Evolutionary conservation across 768 basidiomycete genomes (phyloP).

Genomic region (Sporobolomyces phaffii): DNA sequence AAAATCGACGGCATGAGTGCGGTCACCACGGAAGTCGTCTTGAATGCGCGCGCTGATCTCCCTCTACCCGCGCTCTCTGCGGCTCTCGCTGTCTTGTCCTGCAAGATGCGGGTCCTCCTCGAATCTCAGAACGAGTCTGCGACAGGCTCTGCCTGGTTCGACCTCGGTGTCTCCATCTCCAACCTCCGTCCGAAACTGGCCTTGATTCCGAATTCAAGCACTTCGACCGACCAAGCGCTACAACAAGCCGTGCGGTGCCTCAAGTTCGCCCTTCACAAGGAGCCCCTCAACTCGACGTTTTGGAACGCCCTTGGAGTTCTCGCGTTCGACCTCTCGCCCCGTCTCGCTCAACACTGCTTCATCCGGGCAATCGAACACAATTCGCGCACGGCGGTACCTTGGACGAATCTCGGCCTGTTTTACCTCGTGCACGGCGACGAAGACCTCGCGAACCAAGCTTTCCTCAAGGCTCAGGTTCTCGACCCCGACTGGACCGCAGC

Average conservation of each 20-base stretch:
- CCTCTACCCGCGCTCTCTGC: constrained; percentile 7
- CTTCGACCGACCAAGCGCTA: constrained; percentile 46
- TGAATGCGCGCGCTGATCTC: neutral
- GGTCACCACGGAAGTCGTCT: constrained; percentile 16
- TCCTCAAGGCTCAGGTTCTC: constrained; percentile 78
- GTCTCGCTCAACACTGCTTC: constrained; percentile 82
- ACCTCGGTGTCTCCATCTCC: constrained; percentile 63
- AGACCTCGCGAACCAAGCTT: constrained; percentile 76
- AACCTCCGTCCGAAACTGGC: constrained; percentile 49
- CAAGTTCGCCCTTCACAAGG: constrained; percentile 65
- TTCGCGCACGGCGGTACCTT: constrained; percentile 67
- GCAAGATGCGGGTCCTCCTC: constrained; percentile 41
- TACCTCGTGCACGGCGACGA: constrained; percentile 72
- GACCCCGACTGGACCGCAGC: constrained; percentile 83
- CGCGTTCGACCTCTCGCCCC: constrained; percentile 61
- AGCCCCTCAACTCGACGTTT: constrained; percentile 63
- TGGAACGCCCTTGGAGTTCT: constrained; percentile 80
- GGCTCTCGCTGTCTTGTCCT: constrained; percentile 44
- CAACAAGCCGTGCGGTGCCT: constrained; percentile 55
- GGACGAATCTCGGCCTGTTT: constrained; percentile 83
- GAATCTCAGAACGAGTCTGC: constrained; percentile 53
- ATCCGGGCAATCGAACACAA: constrained; percentile 81
- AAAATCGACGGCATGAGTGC: constrained; percentile 30
- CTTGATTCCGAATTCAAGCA: constrained; percentile 28
- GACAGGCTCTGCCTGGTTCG: constrained; percentile 63